A percentile compares a stretch with the other conserved stretches of the same genome.
Evolutionary conservation across 352 stramenopile species (phyloP).

Genomic region (Phytopythium cucurbitacearum): DNA sequence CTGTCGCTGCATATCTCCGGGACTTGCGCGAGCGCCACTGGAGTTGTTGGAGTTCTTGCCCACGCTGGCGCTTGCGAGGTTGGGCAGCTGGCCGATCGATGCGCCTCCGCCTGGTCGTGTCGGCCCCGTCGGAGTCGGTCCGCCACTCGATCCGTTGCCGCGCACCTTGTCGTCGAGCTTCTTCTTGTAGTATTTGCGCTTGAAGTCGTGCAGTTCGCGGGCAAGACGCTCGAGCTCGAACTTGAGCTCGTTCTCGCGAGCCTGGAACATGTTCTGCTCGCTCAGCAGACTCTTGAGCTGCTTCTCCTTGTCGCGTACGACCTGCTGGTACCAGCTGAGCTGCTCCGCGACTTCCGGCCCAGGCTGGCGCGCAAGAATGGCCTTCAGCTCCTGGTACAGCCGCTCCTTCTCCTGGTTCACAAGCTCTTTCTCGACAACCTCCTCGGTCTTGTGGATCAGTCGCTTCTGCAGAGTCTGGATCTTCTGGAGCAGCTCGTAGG

Average conservation of each 20-base stretch:
- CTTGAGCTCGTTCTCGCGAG: constrained; percentile 93
- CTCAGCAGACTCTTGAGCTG: constrained; percentile 96
- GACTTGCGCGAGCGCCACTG: constrained; percentile 24
- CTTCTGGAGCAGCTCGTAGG: constrained; percentile 96
- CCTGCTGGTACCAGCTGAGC: constrained; percentile 92
- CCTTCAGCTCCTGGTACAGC: constrained; percentile 93
- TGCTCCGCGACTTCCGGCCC: constrained; percentile 95
- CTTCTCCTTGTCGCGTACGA: constrained; percentile 95
- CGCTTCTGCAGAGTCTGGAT: constrained; percentile 94
- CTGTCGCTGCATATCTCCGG: constrained; percentile 78
- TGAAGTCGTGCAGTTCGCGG: constrained; percentile 92
- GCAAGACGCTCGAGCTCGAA: constrained; percentile 93
- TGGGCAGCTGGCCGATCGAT: constrained; percentile 24
- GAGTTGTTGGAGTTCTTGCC: constrained; percentile 17
- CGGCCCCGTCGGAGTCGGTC: constrained; percentile 14
- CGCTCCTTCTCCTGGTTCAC: constrained; percentile 96
- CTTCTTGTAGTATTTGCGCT: constrained; percentile 95
- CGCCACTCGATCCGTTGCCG: constrained; percentile 20
- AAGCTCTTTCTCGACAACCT: constrained; percentile 93
- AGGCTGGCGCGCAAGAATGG: constrained; percentile 89
- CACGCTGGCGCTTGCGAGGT: constrained; percentile 14
- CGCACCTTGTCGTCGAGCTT: constrained; percentile 86
- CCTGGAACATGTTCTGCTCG: constrained; percentile 97
- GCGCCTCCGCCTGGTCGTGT: constrained; percentile 15
- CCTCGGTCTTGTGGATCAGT: constrained; percentile 95